Evolutionary conservation across 2,329 filamentous ascomycete species (phyloP).

Genomic region (Trichoderma atrobrunneum): DNA sequence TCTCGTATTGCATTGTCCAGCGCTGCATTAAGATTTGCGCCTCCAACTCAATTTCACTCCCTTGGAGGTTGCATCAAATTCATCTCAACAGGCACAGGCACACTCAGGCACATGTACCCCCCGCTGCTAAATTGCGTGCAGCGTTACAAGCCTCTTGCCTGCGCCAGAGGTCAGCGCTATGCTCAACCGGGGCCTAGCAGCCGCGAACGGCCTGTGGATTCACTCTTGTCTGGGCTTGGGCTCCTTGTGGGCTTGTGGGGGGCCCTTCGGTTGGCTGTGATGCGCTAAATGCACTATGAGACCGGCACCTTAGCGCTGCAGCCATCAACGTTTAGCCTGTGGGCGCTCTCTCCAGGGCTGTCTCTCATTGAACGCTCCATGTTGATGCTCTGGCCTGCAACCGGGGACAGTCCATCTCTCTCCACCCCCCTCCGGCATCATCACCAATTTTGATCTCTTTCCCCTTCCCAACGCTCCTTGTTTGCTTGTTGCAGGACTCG

Average conservation of each 20-base stretch:
- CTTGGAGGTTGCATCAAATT: background rate
- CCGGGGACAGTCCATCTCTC: background rate
- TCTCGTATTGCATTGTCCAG: background rate
- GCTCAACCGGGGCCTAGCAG: conserved; percentile 10
- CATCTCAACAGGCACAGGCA: background rate
- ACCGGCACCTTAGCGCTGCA: conserved; percentile 12
- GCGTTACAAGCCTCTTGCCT: background rate
- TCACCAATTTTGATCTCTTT: conserved; percentile 6
- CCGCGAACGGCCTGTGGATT: conserved; percentile 12
- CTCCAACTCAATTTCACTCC: background rate
- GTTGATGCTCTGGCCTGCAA: background rate
- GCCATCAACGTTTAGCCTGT: conserved; percentile 11
- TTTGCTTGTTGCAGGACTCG: conserved; percentile 6
- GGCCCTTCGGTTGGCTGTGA: conserved; percentile 7
- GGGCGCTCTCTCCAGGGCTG: background rate
- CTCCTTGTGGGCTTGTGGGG: background rate
- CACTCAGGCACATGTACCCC: background rate
- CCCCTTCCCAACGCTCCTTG: conserved; percentile 1
- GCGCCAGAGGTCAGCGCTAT: conserved; percentile 13
- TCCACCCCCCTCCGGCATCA: background rate
- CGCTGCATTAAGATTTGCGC: background rate
- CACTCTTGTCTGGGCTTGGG: background rate
- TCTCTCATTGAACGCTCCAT: background rate
- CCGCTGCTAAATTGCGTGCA: conserved; percentile 1
- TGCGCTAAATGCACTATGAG: conserved; percentile 13